A percentile compares a stretch with the other conserved stretches of the same genome.
phyloP scores from a whole-genome alignment of 495 filamentous ascomycete species.

The Talaromyces nanjingensis region DNA sequence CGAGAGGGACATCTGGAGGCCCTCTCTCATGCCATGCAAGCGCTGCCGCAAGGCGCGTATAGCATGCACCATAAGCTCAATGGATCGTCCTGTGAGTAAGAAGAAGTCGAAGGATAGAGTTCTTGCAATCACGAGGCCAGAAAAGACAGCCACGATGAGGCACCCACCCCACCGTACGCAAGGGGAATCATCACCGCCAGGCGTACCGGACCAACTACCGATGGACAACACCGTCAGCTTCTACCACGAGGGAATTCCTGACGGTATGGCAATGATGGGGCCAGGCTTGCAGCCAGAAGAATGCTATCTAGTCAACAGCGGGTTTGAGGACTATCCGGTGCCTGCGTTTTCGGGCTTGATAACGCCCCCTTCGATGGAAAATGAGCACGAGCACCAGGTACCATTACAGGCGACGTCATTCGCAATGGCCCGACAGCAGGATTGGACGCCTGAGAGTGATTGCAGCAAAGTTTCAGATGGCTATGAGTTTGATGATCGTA shows the following conservation, averaged over 20 bases:
- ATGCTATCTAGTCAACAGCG: not conserved
- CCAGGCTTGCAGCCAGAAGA: not conserved
- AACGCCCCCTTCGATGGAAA: slow-evolving; percentile 1
- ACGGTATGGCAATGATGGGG: not conserved
- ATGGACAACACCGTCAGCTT: not conserved
- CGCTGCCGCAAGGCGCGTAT: slow-evolving; percentile 10
- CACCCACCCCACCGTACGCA: not conserved
- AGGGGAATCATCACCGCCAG: not conserved
- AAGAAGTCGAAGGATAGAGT: slow-evolving; percentile 3
- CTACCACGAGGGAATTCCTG: not conserved
- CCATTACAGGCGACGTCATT: not conserved
- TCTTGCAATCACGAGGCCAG: not conserved
- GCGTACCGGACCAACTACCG: not conserved
- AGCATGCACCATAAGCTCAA: slow-evolving; percentile 11
- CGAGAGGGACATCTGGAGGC: slow-evolving; percentile 11
- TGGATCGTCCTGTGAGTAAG: slow-evolving; percentile 4
- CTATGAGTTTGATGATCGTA: not conserved
- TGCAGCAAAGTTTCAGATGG: not conserved
- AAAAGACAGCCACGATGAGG: not conserved
- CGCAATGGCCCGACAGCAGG: not conserved
- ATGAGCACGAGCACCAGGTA: slow-evolving; percentile 1
- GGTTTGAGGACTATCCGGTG: not conserved
- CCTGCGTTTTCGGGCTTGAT: not conserved
- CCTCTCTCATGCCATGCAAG: slow-evolving; percentile 12
- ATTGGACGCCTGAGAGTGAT: not conserved